Percentiles rank a stretch among this genome's conserved stretches.
phyloP scores from a whole-genome alignment of 2,329 filamentous ascomycete genomes.

The Claviceps lovelessii region DNA sequence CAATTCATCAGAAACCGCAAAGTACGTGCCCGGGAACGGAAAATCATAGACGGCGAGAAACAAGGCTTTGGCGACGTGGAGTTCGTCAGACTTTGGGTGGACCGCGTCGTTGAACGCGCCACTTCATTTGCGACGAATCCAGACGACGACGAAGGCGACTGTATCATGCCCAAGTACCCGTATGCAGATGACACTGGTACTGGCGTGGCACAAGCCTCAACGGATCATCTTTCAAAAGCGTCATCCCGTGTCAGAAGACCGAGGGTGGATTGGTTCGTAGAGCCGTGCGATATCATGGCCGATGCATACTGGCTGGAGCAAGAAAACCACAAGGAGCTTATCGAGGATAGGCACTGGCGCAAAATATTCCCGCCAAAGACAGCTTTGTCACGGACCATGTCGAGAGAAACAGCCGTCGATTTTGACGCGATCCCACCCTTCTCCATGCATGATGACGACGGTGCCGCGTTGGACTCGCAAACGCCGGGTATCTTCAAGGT shows the following conservation, averaged over 20 bases:
- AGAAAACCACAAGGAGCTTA: slow-evolving; percentile 60
- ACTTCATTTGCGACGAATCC: slow-evolving; percentile 14
- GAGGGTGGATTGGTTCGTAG: slow-evolving; percentile 71
- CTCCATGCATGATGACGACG: slow-evolving; percentile 12
- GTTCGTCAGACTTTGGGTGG: slow-evolving; percentile 62
- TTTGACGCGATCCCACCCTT: slow-evolving; percentile 12
- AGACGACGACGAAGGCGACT: slow-evolving; percentile 9
- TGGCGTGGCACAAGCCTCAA: slow-evolving; percentile 26
- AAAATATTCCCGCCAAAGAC: slow-evolving; percentile 47
- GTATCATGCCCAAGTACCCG: slow-evolving; percentile 30
- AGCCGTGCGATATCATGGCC: slow-evolving; percentile 73
- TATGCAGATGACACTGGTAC: slow-evolving; percentile 28
- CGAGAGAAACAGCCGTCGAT: slow-evolving; percentile 18
- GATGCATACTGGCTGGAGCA: slow-evolving; percentile 87
- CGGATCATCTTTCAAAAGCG: slow-evolving; percentile 27
- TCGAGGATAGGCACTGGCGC: slow-evolving; percentile 66
- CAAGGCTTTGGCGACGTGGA: slow-evolving; percentile 65
- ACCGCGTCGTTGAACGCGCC: slow-evolving; percentile 37
- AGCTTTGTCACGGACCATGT: slow-evolving; percentile 16
- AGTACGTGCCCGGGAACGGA: slow-evolving; percentile 64
- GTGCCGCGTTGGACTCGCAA: slow-evolving; percentile 8
- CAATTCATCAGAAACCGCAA: slow-evolving; percentile 88
- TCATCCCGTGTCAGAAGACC: slow-evolving; percentile 52
- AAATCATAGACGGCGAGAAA: slow-evolving; percentile 55
- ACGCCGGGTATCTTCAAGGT: slow-evolving; percentile 11